Conservation (phyloP, 2,329 filamentous ascomycete genomes). For the Cordyceps javanica region DNA sequence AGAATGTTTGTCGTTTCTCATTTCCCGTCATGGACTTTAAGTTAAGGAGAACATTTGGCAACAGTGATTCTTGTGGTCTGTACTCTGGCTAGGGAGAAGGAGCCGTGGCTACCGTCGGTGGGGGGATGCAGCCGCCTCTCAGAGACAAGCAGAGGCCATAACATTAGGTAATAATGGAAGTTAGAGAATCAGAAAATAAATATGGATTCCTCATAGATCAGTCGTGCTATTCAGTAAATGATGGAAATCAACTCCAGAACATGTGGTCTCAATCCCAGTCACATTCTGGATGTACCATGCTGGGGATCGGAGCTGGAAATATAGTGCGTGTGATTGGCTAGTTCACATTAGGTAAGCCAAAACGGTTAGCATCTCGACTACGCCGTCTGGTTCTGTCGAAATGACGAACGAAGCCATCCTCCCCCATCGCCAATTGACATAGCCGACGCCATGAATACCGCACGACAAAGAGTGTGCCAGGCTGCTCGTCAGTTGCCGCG, state of each 20-base stretch:
- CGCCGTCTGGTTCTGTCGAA: not conserved
- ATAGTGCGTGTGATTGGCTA: constrained; percentile 1
- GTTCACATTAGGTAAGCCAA: not conserved
- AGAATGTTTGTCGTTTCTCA: not conserved
- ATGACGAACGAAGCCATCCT: not conserved
- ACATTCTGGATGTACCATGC: not conserved
- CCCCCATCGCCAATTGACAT: constrained; percentile 25
- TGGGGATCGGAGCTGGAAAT: not conserved
- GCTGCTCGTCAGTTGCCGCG: constrained; percentile 31
- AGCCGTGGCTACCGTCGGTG: too few species aligned
- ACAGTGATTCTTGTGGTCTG: not conserved
- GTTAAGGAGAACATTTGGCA: too few species aligned
- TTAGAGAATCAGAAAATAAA: not conserved
- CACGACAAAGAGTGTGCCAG: constrained; percentile 39
- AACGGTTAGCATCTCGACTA: not conserved
- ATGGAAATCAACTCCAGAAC: not conserved
- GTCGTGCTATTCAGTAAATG: not conserved
- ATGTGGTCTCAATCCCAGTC: not conserved
- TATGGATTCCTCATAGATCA: not conserved
- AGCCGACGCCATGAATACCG: constrained; percentile 31
- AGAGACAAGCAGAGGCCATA: too few species aligned
- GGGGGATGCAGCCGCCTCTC: too few species aligned
- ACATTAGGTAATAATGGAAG: too few species aligned
- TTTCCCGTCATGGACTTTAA: not conserved
- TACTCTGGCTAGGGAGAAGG: too few species aligned